These are phyloP conservation scores for Aspergillus quadricinctus DNA, from an alignment of 2,329 filamentous ascomycete species.

Conservation along the genomic window DNA sequence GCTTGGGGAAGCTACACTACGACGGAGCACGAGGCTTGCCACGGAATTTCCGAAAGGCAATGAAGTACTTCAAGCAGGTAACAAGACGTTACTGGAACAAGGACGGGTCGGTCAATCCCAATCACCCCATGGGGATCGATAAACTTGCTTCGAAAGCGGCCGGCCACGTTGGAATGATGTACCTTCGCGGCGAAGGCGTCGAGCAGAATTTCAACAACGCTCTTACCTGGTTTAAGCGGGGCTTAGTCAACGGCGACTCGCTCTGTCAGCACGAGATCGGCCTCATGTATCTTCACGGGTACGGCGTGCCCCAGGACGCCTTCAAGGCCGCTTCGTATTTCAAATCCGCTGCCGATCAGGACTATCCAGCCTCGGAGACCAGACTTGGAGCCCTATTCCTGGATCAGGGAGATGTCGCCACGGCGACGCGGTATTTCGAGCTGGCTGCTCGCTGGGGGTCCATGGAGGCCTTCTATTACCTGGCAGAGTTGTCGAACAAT, in stretches of 20 bases:
- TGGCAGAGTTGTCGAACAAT: conserved; percentile 79
- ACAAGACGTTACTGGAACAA: conserved; percentile 77
- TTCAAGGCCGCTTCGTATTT: conserved; percentile 71
- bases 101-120: conserved; percentile 69
- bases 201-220: conserved; percentile 74
- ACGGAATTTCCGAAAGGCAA: conserved; percentile 67
- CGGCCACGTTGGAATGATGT: conserved; percentile 84
- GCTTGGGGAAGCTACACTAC: conserved; percentile 80
- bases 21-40: conserved; percentile 75
- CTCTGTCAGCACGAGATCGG: conserved; percentile 82
- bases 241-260: conserved; percentile 68
- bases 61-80: conserved; percentile 75
- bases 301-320: conserved; percentile 66
- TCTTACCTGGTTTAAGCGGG: conserved; percentile 76
- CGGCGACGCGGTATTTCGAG: conserved; percentile 82
- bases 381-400: conserved; percentile 79
- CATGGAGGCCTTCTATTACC: conserved; percentile 86
- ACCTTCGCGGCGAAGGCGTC: conserved; percentile 79
- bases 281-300: conserved; percentile 75
- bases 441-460: conserved; percentile 76
- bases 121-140: conserved; percentile 65
- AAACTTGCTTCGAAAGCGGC: conserved; percentile 78
- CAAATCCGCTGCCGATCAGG: conserved; percentile 73
- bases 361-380: conserved; percentile 75
- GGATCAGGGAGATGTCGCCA: conserved; percentile 78